phyloP scores from a whole-genome alignment of 108 stramenopile species.

The Parietichytrium sp. region DNA sequence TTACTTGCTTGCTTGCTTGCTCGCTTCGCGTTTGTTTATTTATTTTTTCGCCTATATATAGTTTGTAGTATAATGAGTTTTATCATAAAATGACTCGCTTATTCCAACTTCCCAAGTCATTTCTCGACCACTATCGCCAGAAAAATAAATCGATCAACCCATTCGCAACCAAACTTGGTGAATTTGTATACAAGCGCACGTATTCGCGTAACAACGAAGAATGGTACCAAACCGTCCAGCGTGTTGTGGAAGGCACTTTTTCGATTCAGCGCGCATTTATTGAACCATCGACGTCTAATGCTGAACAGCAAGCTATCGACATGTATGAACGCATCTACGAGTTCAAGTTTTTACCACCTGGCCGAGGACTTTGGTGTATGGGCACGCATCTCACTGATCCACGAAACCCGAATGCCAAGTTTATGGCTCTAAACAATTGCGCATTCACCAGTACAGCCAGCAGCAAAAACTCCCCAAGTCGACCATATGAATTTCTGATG shows the following conservation, averaged over 20 bases:
- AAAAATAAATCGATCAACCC: too few relatives aligned
- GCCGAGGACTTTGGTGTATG: slow-evolving; percentile 63
- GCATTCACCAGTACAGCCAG: slow-evolving; percentile 55
- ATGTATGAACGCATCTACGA: slow-evolving; percentile 61
- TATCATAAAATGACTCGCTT: too few relatives aligned
- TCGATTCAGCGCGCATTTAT: slow-evolving; percentile 63
- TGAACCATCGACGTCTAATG: too few relatives aligned
- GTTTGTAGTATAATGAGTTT: too few relatives aligned
- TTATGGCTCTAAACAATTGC: slow-evolving; percentile 62
- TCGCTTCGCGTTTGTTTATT: too few relatives aligned
- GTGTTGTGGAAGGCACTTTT: slow-evolving; percentile 63
- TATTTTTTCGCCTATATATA: too few relatives aligned
- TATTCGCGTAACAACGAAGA: slow-evolving; percentile 47
- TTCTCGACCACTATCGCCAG: too few relatives aligned
- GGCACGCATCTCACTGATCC: slow-evolving; percentile 56
- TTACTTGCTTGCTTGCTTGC: too few relatives aligned
- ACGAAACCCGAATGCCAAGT: too few relatives aligned
- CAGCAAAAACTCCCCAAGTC: slow-evolving; percentile 42
- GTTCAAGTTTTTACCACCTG: slow-evolving; percentile 63
- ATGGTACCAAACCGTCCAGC: slow-evolving; percentile 45
- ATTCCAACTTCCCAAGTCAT: too few relatives aligned
- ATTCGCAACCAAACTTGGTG: too few relatives aligned
- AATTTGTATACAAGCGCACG: slow-evolving; percentile 56
- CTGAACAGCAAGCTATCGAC: slow-evolving; percentile 54
- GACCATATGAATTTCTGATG: slow-evolving; percentile 61